Base-by-base conservation (phyloP, 2,329 filamentous ascomycete genomes). In the Colletotrichum agaves region DNA sequence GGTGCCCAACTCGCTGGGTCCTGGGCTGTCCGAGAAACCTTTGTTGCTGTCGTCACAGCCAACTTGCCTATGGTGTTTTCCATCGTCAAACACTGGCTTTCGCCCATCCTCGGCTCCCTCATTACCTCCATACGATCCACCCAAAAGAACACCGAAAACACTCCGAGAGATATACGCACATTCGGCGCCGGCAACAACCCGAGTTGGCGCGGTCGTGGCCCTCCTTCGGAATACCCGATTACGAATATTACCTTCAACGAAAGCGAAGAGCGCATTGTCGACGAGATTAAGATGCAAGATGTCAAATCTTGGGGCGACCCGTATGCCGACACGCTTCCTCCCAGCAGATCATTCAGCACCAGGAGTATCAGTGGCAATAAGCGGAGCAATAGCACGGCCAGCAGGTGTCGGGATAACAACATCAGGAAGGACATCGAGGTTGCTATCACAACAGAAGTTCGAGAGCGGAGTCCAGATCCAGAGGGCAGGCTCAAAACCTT, bases 241-340 rank as follows among this genome's bases (percentile, higher is more conserved):
- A 79, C 78, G 2, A 75, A 77, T 33, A 64, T 81, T 58, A 79
- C 80, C 2, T 79, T 81, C 68, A 82, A 72, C 15, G 79, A 72
- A 11, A 76, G 75, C 43, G 75, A 76, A 73, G 75, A 82, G 74
- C 71, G 77, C 1, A 83, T 84, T n/a, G 76, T 85, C 13, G 77
- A 78, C 31, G 76, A 79, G 41, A 74, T 81, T 4, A 82, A 82
- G 66, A 78, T 83, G 74, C 75, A 82, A 7, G 61, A 63, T n/a
- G 15, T 63, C 43, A 63, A 63, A 19, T 19, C 61, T 10, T 59
- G 52, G 61, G 52, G 52, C 2, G 43, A 63, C 12, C 61, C 43
- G 74, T 89, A 7, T 88, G 89, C 73, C 84, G 84, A 82, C 85
- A 83, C 0, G 76, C 7, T 19, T 2, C n/a, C 31, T 1, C 31